phyloP scores from a whole-genome alignment of 148 eudicot genomes.

The Heliosperma pusillum region DNA sequence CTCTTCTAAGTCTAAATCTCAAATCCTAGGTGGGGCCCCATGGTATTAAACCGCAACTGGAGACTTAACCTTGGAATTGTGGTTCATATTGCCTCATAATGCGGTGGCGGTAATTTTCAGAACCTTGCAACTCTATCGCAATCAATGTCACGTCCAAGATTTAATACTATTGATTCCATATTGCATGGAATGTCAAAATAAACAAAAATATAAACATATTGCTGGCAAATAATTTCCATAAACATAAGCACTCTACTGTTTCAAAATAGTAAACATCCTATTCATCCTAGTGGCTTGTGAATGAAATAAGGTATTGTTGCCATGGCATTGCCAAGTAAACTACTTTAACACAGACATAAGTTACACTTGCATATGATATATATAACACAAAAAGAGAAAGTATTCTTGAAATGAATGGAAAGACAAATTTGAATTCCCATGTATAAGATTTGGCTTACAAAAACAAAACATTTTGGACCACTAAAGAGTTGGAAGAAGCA shows the following conservation, averaged over 20 bases:
- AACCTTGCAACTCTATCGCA: too few relatives aligned
- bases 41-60: neutral
- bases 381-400: neutral
- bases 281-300: neutral
- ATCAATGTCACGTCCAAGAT: too few relatives aligned
- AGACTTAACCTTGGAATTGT: too few relatives aligned
- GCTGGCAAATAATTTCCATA: neutral
- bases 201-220: neutral
- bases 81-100: too few relatives aligned
- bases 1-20: constrained; percentile 37
- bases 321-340: neutral
- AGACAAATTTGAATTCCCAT: neutral
- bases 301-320: neutral
- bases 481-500: neutral
- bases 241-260: neutral
- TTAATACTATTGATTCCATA: constrained; percentile 8
- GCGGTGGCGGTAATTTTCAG: too few relatives aligned
- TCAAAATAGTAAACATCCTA: neutral
- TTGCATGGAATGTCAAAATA: constrained; percentile 21
- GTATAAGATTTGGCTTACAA: neutral
- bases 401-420: neutral
- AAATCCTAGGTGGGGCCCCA: constrained; percentile 20
- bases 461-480: neutral
- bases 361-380: neutral
- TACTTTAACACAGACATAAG: neutral